Evolutionary conservation across 495 filamentous ascomycete genomes (phyloP).

Genomic region (Neurospora sp.): DNA sequence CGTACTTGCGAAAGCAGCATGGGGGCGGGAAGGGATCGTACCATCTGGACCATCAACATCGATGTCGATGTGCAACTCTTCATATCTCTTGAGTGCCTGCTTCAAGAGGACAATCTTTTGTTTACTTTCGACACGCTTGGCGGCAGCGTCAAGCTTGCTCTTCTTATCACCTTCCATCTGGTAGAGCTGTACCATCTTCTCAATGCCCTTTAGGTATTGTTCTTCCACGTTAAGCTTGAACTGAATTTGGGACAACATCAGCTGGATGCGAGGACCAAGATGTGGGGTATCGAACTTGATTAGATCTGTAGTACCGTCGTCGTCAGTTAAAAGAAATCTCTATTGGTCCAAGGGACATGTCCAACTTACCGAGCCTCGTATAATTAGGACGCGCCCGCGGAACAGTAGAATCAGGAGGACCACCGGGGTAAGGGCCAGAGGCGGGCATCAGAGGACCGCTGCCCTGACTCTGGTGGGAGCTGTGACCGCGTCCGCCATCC

Average conservation of each 20-base stretch:
- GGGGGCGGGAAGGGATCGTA: slow-evolving; percentile 28
- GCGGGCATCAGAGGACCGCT: slow-evolving; percentile 70
- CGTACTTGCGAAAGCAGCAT: neutral
- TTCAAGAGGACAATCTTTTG: slow-evolving; percentile 96
- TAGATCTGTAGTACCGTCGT: slow-evolving; percentile 50
- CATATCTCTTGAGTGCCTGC: slow-evolving; percentile 91
- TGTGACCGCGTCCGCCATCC: slow-evolving; percentile 34
- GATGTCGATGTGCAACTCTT: slow-evolving; percentile 94
- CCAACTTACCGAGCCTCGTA: slow-evolving; percentile 78
- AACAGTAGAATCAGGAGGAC: slow-evolving; percentile 54
- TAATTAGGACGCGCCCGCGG: slow-evolving; percentile 80
- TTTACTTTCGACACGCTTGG: slow-evolving; percentile 80
- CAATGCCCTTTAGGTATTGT: slow-evolving; percentile 97
- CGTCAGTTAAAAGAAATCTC: neutral
- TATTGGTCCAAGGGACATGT: neutral
- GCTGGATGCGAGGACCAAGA: slow-evolving; percentile 93
- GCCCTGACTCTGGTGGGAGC: slow-evolving; percentile 29
- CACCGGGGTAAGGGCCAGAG: slow-evolving; percentile 66
- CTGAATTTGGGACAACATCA: slow-evolving; percentile 97
- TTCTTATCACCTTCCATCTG: slow-evolving; percentile 97
- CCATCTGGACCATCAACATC: slow-evolving; percentile 81
- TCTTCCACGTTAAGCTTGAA: slow-evolving; percentile 99
- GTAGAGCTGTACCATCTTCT: slow-evolving; percentile 98
- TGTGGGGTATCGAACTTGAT: slow-evolving; percentile 98
- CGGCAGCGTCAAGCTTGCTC: slow-evolving; percentile 85